Evolutionary conservation across 2,329 filamentous ascomycete genomes (phyloP).

Genomic region (Periconia macrospinosa): DNA sequence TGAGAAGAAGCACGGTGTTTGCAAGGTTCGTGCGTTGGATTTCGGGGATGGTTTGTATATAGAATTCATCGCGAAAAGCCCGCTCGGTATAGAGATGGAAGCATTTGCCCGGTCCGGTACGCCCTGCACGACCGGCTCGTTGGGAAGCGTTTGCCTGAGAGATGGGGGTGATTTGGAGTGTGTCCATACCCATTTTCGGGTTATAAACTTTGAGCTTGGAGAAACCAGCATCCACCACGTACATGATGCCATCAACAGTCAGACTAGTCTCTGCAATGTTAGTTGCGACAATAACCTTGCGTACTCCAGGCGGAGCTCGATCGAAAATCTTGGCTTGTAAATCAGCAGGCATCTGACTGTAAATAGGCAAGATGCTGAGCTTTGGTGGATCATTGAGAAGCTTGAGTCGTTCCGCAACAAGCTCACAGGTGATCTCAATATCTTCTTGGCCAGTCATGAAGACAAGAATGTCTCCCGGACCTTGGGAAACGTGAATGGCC

Average conservation of each 20-base stretch:
- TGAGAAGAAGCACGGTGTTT: conserved; percentile 91
- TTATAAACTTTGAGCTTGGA: conserved; percentile 99
- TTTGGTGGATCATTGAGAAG: conserved; percentile 93
- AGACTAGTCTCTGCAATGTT: conserved; percentile 98
- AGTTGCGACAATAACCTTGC: conserved; percentile 97
- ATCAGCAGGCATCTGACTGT: conserved; percentile 99
- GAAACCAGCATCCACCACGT: conserved; percentile 94
- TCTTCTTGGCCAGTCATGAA: conserved; percentile 99
- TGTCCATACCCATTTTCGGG: conserved; percentile 98
- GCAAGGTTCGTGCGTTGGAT: conserved; percentile 95
- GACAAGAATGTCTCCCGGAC: conserved; percentile 88
- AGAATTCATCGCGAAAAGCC: conserved; percentile 93
- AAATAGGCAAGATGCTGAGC: conserved; percentile 92
- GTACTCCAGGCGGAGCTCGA: conserved; percentile 81
- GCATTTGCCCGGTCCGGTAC: conserved; percentile 92
- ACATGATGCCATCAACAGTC: conserved; percentile 99
- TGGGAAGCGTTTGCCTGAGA: conserved; percentile 96
- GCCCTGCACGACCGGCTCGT: conserved; percentile 86
- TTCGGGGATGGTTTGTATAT: conserved; percentile 94
- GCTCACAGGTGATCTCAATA: conserved; percentile 93
- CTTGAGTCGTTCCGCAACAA: conserved; percentile 83
- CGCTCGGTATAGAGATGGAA: conserved; percentile 93
- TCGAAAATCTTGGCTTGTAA: conserved; percentile 98
- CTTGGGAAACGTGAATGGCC: conserved; percentile 94
- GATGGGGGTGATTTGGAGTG: conserved; percentile 94